A percentile compares a stretch with the other conserved stretches of the same genome.
These are phyloP conservation scores for Myriangium duriaei DNA, from an alignment of 2,329 filamentous ascomycete genomes.

Conservation along the genomic window DNA sequence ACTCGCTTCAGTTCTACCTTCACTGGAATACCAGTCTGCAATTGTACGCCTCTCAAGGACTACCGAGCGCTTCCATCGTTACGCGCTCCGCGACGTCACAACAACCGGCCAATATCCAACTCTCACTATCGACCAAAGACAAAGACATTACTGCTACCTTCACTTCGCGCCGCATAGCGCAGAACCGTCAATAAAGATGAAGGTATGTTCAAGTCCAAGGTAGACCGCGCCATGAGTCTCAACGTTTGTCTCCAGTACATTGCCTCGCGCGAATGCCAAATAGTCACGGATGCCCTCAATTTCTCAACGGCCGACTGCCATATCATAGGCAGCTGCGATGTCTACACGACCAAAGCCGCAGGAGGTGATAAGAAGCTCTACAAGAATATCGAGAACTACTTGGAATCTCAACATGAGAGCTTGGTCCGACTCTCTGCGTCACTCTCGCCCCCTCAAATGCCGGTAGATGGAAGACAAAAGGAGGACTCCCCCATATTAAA, in stretches of 20 bases:
- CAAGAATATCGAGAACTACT: conserved; percentile 82
- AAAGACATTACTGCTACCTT: too few relatives aligned
- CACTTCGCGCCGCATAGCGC: too few relatives aligned
- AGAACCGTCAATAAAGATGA: too few relatives aligned
- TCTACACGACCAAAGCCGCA: conserved; percentile 95
- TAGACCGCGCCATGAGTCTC: too few relatives aligned
- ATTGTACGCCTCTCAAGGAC: too few relatives aligned
- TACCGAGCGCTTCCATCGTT: too few relatives aligned
- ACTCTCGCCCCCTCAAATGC: conserved; percentile 62
- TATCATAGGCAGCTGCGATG: conserved; percentile 83
- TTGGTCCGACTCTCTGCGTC: conserved; percentile 76
- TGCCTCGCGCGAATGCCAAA: conserved; percentile 79
- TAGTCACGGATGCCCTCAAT: conserved; percentile 83
- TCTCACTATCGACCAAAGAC: conserved; percentile 4
- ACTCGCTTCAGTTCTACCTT: too few relatives aligned
- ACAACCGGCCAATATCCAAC: background rate
- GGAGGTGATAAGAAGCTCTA: conserved; percentile 95
- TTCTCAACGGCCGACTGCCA: conserved; percentile 91
- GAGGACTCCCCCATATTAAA: conserved; percentile 19
- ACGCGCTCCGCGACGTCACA: too few relatives aligned
- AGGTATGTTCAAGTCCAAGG: too few relatives aligned
- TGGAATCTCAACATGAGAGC: conserved; percentile 84
- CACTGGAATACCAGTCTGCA: too few relatives aligned
- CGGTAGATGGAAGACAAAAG: conserved; percentile 24
- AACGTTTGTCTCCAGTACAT: conserved; percentile 80